Evolutionary conservation across 257 asterid species (phyloP).

Genomic region (Handroanthus guayacan): DNA sequence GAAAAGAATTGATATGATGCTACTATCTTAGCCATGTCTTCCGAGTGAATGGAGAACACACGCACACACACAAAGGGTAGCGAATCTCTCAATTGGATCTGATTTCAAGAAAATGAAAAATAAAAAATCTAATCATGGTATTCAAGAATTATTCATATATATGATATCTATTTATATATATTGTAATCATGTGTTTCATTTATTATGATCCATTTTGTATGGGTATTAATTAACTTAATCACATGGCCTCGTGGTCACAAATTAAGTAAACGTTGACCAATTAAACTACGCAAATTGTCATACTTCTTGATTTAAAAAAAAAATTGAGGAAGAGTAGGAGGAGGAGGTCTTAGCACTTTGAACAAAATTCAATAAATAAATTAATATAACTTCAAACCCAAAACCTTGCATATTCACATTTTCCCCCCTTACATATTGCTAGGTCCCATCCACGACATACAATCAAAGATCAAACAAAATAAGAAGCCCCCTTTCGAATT

Average conservation of each 20-base stretch:
- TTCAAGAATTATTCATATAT: constrained; percentile 15
- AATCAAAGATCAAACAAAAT: not conserved
- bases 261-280: constrained; percentile 4
- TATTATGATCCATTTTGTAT: not conserved
- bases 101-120: too few species aligned
- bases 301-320: not conserved
- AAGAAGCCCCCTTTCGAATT: constrained; percentile 3
- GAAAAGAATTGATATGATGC: too few species aligned
- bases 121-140: constrained; percentile 5
- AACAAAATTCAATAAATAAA: not conserved
- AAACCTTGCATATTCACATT: constrained; percentile 33
- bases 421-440: not conserved
- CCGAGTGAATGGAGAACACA: too few species aligned
- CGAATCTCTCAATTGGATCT: too few species aligned
- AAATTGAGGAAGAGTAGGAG: not conserved
- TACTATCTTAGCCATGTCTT: too few species aligned
- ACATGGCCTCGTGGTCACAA: constrained; percentile 9
- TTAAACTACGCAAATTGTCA: constrained; percentile 1
- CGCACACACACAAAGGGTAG: too few species aligned
- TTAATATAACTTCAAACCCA: not conserved
- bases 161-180: not conserved
- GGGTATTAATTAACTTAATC: constrained; percentile 6
- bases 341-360: not conserved
- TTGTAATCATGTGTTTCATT: too few species aligned
- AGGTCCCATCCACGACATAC: not conserved